Evolutionary conservation across 2,329 filamentous ascomycete genomes (phyloP).

Genomic region (Aspergillus fumigatus): DNA sequence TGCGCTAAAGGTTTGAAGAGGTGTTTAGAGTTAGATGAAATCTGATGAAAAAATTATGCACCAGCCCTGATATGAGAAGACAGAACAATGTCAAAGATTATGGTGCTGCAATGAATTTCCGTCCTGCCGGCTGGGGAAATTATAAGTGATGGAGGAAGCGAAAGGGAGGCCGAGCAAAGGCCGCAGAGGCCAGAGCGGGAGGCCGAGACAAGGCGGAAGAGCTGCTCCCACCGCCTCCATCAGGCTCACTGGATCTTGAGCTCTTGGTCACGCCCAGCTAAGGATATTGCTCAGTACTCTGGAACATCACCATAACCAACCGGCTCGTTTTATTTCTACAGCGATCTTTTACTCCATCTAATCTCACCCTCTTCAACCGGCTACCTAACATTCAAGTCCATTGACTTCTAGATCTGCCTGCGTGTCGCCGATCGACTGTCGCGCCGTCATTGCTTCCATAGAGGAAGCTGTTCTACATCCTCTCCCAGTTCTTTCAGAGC

Average conservation of each 20-base stretch:
- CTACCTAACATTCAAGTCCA: conserved; percentile 1
- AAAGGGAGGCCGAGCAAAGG: conserved; percentile 24
- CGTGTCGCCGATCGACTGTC: not conserved
- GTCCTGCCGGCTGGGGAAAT: conserved; percentile 9
- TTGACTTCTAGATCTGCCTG: not conserved
- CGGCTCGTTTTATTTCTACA: conserved; percentile 2
- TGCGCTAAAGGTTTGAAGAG: not conserved
- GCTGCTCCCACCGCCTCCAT: conserved; percentile 31
- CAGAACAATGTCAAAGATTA: conserved; percentile 6
- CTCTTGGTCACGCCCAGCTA: not conserved
- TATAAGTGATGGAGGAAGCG: conserved; percentile 15
- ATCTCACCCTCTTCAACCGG: conserved; percentile 3
- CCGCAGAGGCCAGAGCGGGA: conserved; percentile 17
- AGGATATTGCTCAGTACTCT: not conserved
- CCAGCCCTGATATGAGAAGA: not conserved
- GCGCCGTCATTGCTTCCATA: conserved; percentile 24
- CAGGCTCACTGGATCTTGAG: conserved; percentile 20
- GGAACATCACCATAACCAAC: conserved; percentile 9
- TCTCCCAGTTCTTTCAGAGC: conserved; percentile 16
- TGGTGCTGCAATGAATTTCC: conserved; percentile 4
- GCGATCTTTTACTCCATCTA: conserved; percentile 1
- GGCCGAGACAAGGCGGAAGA: conserved; percentile 12
- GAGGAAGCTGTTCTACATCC: conserved; percentile 25
- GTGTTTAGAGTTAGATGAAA: not conserved
- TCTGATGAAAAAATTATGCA: not conserved